Base-by-base conservation (phyloP, 2,329 filamentous ascomycete species). In the Colletotrichum nymphaeae region DNA sequence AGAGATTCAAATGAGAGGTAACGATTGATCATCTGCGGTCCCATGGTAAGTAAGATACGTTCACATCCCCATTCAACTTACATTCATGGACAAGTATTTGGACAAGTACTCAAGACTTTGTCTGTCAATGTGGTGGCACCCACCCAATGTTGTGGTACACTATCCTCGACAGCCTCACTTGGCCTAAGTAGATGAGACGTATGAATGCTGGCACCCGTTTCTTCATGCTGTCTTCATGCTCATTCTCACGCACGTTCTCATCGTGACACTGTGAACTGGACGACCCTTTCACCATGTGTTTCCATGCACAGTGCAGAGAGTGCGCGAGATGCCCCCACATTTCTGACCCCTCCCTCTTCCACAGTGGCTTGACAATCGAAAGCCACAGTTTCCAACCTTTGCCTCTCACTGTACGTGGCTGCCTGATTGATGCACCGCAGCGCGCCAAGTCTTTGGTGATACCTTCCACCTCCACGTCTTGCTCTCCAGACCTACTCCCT, bases 401-500 rank as follows among this genome's bases (percentile, higher is more conserved):
- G 4, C 6, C 22, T 12, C 24, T n/a, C n/a, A 74, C 72, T 69
- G 72, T 65, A 65, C 72, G 22, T 37, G 46, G 72, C 69, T 73
- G 72, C 72, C 72, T 74, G 69, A 59, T 59, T 42, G 56, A 58
- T 22, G 24, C 59, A 73, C 66, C 37, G 58, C 66, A 58, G 46
- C n/a, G 24, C 66, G 55, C 70, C 59, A 64, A 73, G 57, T 8
- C 49, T 24, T 32, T 59, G 26, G 70, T 73, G 46, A 73, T 69
- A 69, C 70, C 32, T 60, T 37, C 46, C 35, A 56, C 35, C 57
- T 28, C 46, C 56, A 22, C 42, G 42, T 49, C 42, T 49, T n/a
- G 42, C 42, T 49, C 42, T 49, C 30, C 30, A 32, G 26, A 35
- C 32, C 32, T 11, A 32, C 32, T 35, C 19, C 8, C 19, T 42